Conservation (phyloP, 2,329 filamentous ascomycete genomes). For the Rhinocladiella mackenziei region DNA sequence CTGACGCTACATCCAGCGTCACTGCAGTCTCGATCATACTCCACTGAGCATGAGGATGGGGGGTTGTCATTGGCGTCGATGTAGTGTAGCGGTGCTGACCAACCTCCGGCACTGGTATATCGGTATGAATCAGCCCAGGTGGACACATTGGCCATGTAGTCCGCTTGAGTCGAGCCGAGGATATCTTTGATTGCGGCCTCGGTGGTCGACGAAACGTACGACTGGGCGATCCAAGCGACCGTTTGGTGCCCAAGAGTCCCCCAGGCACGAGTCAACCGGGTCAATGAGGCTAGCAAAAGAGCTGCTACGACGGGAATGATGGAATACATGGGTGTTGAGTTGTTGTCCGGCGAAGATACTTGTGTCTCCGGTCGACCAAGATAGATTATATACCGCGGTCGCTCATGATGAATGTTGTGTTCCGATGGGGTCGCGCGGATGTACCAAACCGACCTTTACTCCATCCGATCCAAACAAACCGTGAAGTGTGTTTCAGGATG, state of each 20-base stretch:
- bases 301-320: too few relatives aligned
- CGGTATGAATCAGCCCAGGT: constrained; percentile 55
- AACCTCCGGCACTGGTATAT: constrained; percentile 45
- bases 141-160: constrained; percentile 50
- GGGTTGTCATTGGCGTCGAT: constrained; percentile 23
- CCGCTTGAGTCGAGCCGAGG: constrained; percentile 42
- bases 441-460: background rate
- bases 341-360: too few relatives aligned
- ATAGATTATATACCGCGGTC: too few relatives aligned
- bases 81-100: constrained; percentile 40
- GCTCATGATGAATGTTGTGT: too few relatives aligned
- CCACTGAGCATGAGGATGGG: constrained; percentile 19
- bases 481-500: constrained; percentile 1
- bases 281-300: constrained; percentile 86
- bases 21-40: constrained; percentile 47
- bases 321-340: too few relatives aligned
- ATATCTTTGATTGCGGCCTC: constrained; percentile 44
- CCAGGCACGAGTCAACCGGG: constrained; percentile 67
- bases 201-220: constrained; percentile 44
- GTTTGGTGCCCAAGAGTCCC: constrained; percentile 53
- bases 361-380: too few relatives aligned
- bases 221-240: constrained; percentile 52
- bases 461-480: background rate
- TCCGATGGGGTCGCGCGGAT: background rate
- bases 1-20: constrained; percentile 49